Conservation (phyloP, 257 asterid genomes). For the Apocynum venetum region DNA sequence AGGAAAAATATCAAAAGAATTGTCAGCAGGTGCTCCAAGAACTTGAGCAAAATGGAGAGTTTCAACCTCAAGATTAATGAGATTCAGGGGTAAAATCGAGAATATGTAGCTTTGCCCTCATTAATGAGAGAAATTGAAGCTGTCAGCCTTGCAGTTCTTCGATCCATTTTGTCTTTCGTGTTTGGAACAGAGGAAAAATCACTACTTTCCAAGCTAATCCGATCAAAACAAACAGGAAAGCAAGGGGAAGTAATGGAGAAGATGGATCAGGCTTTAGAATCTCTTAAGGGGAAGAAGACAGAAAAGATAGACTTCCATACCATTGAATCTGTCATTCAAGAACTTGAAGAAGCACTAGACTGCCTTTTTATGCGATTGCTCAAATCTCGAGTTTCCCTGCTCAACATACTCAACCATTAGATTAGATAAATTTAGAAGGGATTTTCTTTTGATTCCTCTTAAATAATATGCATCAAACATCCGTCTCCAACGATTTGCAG, state of each 20-base stretch:
- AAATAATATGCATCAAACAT: neutral
- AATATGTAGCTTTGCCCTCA: neutral
- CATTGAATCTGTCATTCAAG: constrained; percentile 9
- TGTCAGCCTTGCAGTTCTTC: constrained; percentile 13
- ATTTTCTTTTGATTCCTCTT: neutral
- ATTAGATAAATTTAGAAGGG: neutral
- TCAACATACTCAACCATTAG: constrained; percentile 14
- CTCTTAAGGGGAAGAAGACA: neutral
- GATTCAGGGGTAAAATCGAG: neutral
- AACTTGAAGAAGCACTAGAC: constrained; percentile 14
- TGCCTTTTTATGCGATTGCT: constrained; percentile 10
- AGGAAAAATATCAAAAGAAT: constrained; percentile 30
- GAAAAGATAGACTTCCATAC: neutral
- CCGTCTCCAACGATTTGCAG: too few species aligned
- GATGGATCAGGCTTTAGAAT: neutral
- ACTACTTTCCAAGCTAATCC: constrained; percentile 29
- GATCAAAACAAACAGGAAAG: neutral
- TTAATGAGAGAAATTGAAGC: constrained; percentile 22
- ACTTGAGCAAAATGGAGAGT: constrained; percentile 19
- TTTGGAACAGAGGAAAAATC: constrained; percentile 22
- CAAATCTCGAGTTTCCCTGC: constrained; percentile 17
- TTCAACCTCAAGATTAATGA: neutral
- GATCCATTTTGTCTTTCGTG: constrained; percentile 22
- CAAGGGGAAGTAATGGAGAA: neutral
- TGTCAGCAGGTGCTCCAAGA: constrained; percentile 22